phyloP scores from a whole-genome alignment of 1,284 basidiomycete species.

The Trametes versicolor region DNA sequence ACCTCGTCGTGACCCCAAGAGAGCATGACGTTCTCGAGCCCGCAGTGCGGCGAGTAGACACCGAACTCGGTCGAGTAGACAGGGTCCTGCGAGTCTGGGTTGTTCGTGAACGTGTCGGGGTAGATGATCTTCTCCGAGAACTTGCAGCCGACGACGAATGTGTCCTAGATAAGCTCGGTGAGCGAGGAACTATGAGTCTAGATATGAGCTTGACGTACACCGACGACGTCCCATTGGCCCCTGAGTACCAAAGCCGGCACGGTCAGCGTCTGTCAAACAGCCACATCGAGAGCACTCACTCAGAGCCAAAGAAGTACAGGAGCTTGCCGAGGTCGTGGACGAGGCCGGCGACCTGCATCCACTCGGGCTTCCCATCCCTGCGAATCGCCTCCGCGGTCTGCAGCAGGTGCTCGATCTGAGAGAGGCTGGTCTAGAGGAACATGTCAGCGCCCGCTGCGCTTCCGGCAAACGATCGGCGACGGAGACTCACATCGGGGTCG shows the following conservation, averaged over 20 bases:
- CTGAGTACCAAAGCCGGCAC: slow-evolving; percentile 38
- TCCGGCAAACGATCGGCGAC: slow-evolving; percentile 38
- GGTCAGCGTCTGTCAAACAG: slow-evolving; percentile 18
- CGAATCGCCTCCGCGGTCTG: slow-evolving; percentile 95
- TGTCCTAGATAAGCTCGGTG: slow-evolving; percentile 62
- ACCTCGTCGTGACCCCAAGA: slow-evolving; percentile 93
- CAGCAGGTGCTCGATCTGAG: slow-evolving; percentile 91
- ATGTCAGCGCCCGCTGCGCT: background rate
- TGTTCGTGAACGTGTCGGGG: slow-evolving; percentile 83
- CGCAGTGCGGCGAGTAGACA: slow-evolving; percentile 87
- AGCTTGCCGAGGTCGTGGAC: slow-evolving; percentile 92
- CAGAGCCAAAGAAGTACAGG: slow-evolving; percentile 81
- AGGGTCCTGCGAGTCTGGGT: slow-evolving; percentile 78
- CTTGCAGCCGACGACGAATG: slow-evolving; percentile 88
- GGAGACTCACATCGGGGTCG: slow-evolving; percentile 74
- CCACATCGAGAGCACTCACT: slow-evolving; percentile 47
- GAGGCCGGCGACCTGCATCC: slow-evolving; percentile 91
- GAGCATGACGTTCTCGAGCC: slow-evolving; percentile 91
- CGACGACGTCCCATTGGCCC: slow-evolving; percentile 94
- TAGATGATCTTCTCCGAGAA: slow-evolving; percentile 89
- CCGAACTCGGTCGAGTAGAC: slow-evolving; percentile 86
- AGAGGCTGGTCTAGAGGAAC: slow-evolving; percentile 67
- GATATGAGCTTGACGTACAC: slow-evolving; percentile 55
- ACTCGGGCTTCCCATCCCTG: slow-evolving; percentile 88
- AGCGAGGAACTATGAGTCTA: background rate